Percentiles rank a stretch among this genome's conserved stretches.
Conservation (phyloP, 2,329 filamentous ascomycete genomes). For the Fusarium sp. region DNA sequence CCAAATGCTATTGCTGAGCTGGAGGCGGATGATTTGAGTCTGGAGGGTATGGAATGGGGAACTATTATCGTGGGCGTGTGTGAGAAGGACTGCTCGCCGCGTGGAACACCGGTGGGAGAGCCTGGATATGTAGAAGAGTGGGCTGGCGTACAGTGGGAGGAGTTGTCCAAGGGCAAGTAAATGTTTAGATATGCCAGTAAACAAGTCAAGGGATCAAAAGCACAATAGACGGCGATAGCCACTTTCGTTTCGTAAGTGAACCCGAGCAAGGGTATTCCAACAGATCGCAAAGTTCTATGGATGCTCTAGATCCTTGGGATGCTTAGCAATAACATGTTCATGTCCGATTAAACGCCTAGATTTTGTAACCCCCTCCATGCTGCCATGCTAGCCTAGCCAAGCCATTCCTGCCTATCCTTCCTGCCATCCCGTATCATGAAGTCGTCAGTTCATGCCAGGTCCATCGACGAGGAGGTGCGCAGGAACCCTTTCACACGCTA, state of each 20-base stretch:
- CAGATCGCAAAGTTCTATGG: slow-evolving; percentile 47
- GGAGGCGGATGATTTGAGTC: slow-evolving; percentile 77
- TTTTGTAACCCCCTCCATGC: slow-evolving; percentile 48
- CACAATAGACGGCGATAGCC: slow-evolving; percentile 3
- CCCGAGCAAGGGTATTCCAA: slow-evolving; percentile 32
- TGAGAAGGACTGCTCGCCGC: slow-evolving; percentile 78
- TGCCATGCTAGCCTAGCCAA: slow-evolving; percentile 42
- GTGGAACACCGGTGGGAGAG: slow-evolving; percentile 67
- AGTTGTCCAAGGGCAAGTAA: slow-evolving; percentile 62
- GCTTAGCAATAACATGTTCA: slow-evolving; percentile 52
- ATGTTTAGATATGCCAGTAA: background rate
- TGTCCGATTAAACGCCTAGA: slow-evolving; percentile 53
- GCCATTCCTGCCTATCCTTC: slow-evolving; percentile 22
- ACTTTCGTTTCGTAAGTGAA: slow-evolving; percentile 14
- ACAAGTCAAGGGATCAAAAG: slow-evolving; percentile 21
- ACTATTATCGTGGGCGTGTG: slow-evolving; percentile 91
- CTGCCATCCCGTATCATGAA: slow-evolving; percentile 43
- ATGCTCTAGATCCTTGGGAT: slow-evolving; percentile 47
- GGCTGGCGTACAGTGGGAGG: slow-evolving; percentile 99
- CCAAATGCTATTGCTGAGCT: slow-evolving; percentile 91
- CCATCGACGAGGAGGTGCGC: slow-evolving; percentile 38
- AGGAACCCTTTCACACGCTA: slow-evolving; percentile 30
- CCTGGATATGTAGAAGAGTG: slow-evolving; percentile 92
- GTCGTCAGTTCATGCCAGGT: slow-evolving; percentile 44
- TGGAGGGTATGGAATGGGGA: slow-evolving; percentile 98